phyloP scores from a whole-genome alignment of 257 asterid species.

The Nicotiana knightiana region DNA sequence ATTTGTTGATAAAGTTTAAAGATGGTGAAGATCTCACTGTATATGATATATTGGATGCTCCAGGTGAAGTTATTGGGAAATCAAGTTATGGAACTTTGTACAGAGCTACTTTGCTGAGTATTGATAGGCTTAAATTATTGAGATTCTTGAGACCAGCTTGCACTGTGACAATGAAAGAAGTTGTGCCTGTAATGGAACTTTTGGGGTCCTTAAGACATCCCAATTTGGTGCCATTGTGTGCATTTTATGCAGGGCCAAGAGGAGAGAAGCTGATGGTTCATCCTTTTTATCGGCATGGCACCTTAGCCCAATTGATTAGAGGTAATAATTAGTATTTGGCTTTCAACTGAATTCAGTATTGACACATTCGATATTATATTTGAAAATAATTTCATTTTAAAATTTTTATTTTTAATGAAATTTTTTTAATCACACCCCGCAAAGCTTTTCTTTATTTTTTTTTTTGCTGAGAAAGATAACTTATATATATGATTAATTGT shows the following conservation, averaged over 20 bases:
- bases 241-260: slow-evolving; percentile 78
- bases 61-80: slow-evolving; percentile 87
- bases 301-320: slow-evolving; percentile 63
- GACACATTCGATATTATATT: no score
- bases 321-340: slow-evolving; percentile 26
- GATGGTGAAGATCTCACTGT: slow-evolving; percentile 65
- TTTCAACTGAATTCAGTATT: no score
- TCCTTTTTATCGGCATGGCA: slow-evolving; percentile 62
- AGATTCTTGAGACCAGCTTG: slow-evolving; percentile 92
- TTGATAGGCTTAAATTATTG: slow-evolving; percentile 52
- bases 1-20: slow-evolving; percentile 57
- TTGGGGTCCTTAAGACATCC: slow-evolving; percentile 74
- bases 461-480: no score
- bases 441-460: no score
- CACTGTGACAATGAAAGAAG: slow-evolving; percentile 61
- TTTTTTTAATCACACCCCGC: no score
- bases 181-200: slow-evolving; percentile 51
- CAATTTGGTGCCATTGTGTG: slow-evolving; percentile 71
- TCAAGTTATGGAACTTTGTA: slow-evolving; percentile 78
- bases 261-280: slow-evolving; percentile 89
- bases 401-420: no score
- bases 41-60: slow-evolving; percentile 71
- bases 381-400: no score
- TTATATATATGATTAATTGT: no score
- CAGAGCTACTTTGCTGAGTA: slow-evolving; percentile 53